A percentile compares a stretch with the other conserved stretches of the same genome.
Evolutionary conservation across 176 grass and related monocot species (phyloP).

Genomic region (Raddia guianensis): DNA sequence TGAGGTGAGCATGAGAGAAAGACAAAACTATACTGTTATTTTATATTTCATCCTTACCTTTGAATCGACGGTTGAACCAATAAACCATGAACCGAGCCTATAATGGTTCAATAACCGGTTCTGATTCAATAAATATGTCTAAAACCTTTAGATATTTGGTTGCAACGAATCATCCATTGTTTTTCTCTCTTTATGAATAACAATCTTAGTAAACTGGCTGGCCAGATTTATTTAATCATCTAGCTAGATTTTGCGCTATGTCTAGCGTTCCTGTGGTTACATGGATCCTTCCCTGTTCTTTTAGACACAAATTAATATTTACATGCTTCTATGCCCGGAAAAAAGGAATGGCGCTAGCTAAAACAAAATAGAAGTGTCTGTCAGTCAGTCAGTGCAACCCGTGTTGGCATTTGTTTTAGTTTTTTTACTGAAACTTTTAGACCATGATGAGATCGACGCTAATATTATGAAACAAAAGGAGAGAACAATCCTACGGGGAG

Average conservation of each 20-base stretch:
- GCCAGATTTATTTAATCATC: not conserved
- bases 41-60: no score
- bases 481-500: not conserved
- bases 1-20: no score
- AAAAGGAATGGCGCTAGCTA: not conserved
- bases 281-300: not conserved
- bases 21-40: no score
- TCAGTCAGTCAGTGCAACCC: not conserved
- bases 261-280: not conserved
- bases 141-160: not conserved
- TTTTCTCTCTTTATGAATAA: not conserved
- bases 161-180: not conserved
- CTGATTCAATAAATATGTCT: not conserved
- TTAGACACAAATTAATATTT: not conserved
- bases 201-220: not conserved
- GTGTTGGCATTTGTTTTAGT: conserved; percentile 16
- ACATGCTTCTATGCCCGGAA: not conserved
- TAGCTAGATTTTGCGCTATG: conserved; percentile 2
- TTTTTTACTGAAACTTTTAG: not conserved
- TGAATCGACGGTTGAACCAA: no score
- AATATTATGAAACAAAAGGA: conserved; percentile 11
- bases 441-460: not conserved
- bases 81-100: no score
- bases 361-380: not conserved
- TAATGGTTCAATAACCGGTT: no score